A percentile compares a stretch with the other conserved stretches of the same genome.
Conservation (phyloP, 2,329 filamentous ascomycete species). For the Colletotrichum melonis region DNA sequence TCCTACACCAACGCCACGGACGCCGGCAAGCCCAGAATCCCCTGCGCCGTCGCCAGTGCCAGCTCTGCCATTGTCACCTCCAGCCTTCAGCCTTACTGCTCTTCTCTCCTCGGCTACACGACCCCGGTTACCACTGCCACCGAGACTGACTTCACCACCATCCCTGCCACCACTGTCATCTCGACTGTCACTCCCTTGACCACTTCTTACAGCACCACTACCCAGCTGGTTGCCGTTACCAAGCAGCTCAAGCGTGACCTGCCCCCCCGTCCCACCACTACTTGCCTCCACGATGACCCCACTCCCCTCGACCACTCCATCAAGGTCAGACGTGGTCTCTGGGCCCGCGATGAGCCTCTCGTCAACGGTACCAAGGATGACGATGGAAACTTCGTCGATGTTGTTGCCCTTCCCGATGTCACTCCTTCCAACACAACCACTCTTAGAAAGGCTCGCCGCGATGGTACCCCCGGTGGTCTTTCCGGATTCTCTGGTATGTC, state of each 20-base stretch:
- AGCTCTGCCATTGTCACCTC: not conserved
- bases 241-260: not conserved
- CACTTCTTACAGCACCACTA: not conserved
- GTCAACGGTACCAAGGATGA: not conserved
- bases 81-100: slow-evolving; percentile 8
- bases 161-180: not conserved
- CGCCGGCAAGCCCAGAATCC: not conserved
- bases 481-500: not conserved
- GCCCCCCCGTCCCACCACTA: not conserved
- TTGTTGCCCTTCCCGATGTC: not conserved
- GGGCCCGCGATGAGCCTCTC: not conserved
- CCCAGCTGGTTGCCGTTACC: not conserved
- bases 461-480: not conserved
- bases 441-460: not conserved
- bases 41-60: not conserved
- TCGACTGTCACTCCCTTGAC: not conserved
- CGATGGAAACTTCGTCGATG: not conserved
- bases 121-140: not conserved
- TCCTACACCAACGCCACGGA: slow-evolving; percentile 2
- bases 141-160: not conserved
- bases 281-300: not conserved
- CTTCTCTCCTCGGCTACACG: not conserved
- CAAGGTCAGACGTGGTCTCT: not conserved
- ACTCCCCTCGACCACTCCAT: not conserved
- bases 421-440: not conserved